These are phyloP conservation scores for Whalleya microplaca DNA, from an alignment of 2,329 filamentous ascomycete genomes.

Conservation along the genomic window DNA sequence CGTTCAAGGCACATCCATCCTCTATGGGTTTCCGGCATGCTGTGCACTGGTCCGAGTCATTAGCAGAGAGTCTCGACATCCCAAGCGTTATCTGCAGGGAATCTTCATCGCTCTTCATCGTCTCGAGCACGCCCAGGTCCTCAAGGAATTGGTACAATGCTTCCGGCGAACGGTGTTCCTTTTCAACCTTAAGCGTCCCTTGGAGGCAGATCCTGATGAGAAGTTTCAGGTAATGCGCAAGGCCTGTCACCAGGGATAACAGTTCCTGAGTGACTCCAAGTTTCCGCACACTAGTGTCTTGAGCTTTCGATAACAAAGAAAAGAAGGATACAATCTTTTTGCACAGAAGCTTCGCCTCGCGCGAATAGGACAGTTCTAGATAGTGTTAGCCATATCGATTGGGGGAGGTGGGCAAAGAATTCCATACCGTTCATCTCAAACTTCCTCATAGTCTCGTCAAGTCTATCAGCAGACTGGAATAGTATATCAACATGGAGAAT, in stretches of 20 bases:
- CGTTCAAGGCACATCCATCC: constrained; percentile 82
- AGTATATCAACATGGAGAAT: constrained; percentile 95
- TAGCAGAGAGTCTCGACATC: constrained; percentile 69
- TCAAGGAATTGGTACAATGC: constrained; percentile 83
- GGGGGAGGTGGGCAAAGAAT: neutral
- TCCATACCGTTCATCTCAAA: constrained; percentile 74
- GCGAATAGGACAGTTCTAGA: constrained; percentile 82
- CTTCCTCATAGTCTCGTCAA: constrained; percentile 73
- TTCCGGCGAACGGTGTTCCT: constrained; percentile 74
- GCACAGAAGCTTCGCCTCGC: constrained; percentile 98
- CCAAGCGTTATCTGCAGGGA: constrained; percentile 68
- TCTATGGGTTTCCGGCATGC: constrained; percentile 87
- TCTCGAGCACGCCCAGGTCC: constrained; percentile 82
- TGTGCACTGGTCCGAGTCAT: constrained; percentile 83
- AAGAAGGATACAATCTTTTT: constrained; percentile 99
- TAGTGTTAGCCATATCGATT: constrained; percentile 25
- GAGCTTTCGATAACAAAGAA: constrained; percentile 89
- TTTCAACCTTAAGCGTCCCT: constrained; percentile 87
- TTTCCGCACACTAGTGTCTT: constrained; percentile 86
- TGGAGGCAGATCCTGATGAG: constrained; percentile 96
- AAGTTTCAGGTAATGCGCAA: constrained; percentile 96
- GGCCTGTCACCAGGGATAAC: constrained; percentile 93
- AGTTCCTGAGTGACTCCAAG: constrained; percentile 96
- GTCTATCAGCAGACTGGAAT: constrained; percentile 83
- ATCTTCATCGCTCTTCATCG: constrained; percentile 71